Percentiles rank a stretch among this genome's conserved stretches.
Conservation (phyloP, 108 stramenopile genomes). For the Bacterosira constricta region DNA sequence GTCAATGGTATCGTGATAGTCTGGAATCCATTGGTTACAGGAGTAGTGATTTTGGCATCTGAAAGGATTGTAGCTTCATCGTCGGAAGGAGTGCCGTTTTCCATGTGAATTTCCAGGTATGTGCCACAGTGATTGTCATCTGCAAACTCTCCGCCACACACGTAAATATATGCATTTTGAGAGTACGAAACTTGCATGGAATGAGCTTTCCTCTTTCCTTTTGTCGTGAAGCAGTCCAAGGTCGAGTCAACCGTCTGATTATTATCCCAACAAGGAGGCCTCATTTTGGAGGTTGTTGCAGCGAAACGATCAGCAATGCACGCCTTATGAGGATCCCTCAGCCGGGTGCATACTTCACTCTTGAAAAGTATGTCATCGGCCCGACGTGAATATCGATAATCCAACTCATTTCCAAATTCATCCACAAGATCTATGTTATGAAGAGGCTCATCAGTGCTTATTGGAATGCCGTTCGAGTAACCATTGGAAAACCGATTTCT, state of each 20-base stretch:
- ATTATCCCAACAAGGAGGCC: conserved; percentile 59
- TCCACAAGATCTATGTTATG: conserved; percentile 60
- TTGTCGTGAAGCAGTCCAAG: conserved; percentile 35
- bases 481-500: conserved; percentile 37
- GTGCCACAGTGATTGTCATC: conserved; percentile 54
- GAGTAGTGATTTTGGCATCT: conserved; percentile 35
- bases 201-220: conserved; percentile 25
- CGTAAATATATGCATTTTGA: conserved; percentile 45
- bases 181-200: conserved; percentile 61
- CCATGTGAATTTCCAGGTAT: conserved; percentile 57
- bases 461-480: conserved; percentile 32
- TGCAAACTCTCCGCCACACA: conserved; percentile 48
- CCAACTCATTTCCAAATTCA: conserved; percentile 29
- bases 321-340: conserved; percentile 37
- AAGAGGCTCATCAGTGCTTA: conserved; percentile 41
- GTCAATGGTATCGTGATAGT: conserved; percentile 53
- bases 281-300: conserved; percentile 17
- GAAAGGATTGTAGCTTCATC: conserved; percentile 42
- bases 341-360: conserved; percentile 40
- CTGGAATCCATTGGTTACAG: conserved; percentile 29
- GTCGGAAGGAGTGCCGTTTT: conserved; percentile 47
- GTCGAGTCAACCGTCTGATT: conserved; percentile 60
- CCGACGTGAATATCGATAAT: conserved; percentile 35
- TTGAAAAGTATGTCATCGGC: conserved; percentile 54
- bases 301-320: conserved; percentile 49